Evolutionary conservation across 495 filamentous ascomycete genomes (phyloP).

Genomic region (Pseudevernia furfuracea): DNA sequence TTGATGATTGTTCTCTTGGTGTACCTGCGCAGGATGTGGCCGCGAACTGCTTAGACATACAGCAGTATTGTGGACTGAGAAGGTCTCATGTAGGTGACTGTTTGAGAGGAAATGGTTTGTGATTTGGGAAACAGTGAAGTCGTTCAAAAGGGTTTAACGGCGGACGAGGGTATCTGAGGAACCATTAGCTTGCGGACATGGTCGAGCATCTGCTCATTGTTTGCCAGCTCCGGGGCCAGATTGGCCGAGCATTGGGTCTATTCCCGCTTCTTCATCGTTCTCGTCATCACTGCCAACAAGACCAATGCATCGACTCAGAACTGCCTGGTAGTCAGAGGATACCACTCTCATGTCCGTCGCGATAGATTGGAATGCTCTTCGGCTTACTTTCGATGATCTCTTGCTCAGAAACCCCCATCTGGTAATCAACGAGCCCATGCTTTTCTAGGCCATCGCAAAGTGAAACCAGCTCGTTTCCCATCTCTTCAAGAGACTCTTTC

Average conservation of each 20-base stretch:
- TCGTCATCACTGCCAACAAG: constrained; percentile 4
- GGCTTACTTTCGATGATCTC: constrained; percentile 63
- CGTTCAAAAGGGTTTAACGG: background rate
- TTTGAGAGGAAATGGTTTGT: background rate
- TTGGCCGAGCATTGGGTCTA: constrained; percentile 9
- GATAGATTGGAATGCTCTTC: background rate
- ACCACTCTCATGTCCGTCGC: background rate
- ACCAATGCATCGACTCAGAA: constrained; percentile 47
- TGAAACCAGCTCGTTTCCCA: constrained; percentile 73
- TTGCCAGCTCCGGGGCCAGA: background rate
- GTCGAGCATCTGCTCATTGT: background rate
- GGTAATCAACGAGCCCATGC: constrained; percentile 89
- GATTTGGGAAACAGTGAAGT: background rate
- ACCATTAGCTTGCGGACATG: background rate
- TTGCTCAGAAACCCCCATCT: constrained; percentile 95
- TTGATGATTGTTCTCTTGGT: background rate
- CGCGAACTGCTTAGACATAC: background rate
- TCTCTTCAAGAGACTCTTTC: constrained; percentile 60
- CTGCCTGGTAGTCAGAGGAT: constrained; percentile 34
- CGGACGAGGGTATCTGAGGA: background rate
- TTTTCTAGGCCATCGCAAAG: constrained; percentile 81
- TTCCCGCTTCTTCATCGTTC: constrained; percentile 7
- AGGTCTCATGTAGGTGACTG: background rate
- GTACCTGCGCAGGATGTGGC: background rate
- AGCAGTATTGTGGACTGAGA: background rate